Conservation (phyloP, 2,329 filamentous ascomycete genomes). For the Colletotrichum magnum region DNA sequence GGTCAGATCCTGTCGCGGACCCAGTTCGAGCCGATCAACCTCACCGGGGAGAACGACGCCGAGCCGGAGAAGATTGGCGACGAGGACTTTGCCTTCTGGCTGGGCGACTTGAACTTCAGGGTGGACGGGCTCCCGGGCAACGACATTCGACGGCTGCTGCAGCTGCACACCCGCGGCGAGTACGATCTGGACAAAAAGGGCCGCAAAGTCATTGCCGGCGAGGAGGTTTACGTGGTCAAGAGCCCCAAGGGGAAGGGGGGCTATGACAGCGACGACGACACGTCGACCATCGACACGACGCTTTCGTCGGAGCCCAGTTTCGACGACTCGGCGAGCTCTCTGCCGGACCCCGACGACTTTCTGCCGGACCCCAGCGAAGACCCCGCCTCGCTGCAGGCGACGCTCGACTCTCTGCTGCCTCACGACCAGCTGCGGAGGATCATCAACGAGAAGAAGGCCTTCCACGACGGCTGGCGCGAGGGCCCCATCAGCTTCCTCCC, state of each 20-base stretch:
- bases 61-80: constrained; percentile 82
- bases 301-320: constrained; percentile 49
- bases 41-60: constrained; percentile 75
- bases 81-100: constrained; percentile 96
- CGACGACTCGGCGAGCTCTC: constrained; percentile 55
- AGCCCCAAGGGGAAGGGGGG: constrained; percentile 40
- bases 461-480: constrained; percentile 94
- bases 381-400: constrained; percentile 89
- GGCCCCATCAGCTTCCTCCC: constrained; percentile 90
- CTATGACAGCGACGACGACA: constrained; percentile 63
- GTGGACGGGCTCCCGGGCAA: constrained; percentile 90
- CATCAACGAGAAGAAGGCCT: constrained; percentile 82
- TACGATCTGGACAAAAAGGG: constrained; percentile 70
- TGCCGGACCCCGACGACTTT: constrained; percentile 77
- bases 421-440: constrained; percentile 88
- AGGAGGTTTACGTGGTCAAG: constrained; percentile 49
- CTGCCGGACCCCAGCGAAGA: constrained; percentile 79
- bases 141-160: constrained; percentile 88
- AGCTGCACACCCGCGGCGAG: constrained; percentile 85
- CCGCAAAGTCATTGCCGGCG: constrained; percentile 59
- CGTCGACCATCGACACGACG: constrained; percentile 51
- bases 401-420: constrained; percentile 85
- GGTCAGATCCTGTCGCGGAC: constrained; percentile 82
- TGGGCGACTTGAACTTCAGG: constrained; percentile 95
- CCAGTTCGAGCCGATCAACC: constrained; percentile 81